Conservation (phyloP, 805 yeast genomes). For the Scheffersomyces lignosus region DNA sequence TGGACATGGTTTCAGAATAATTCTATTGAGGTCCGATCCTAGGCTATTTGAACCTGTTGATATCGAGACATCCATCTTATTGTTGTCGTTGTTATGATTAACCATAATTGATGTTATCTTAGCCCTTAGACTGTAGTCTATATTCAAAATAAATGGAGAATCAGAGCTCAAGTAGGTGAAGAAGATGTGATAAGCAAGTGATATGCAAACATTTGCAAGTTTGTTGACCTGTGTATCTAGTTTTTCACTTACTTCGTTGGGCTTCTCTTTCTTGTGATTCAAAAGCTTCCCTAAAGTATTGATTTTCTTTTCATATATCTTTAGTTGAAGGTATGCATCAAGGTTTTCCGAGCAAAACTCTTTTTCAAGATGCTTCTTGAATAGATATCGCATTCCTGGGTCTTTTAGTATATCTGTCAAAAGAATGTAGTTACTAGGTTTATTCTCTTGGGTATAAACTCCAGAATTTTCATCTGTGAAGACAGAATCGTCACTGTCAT, state of each 20-base stretch:
- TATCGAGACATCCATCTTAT: too few species aligned
- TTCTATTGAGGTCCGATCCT: too few species aligned
- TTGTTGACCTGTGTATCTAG: conserved; percentile 29
- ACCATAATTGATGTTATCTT: conserved; percentile 31
- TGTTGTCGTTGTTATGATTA: too few species aligned
- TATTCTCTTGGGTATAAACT: not conserved
- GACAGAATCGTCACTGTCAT: not conserved
- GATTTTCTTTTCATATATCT: conserved; percentile 47
- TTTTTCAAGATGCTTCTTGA: conserved; percentile 61
- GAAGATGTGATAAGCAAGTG: conserved; percentile 63
- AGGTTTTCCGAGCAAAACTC: conserved; percentile 74
- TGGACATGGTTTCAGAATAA: too few species aligned
- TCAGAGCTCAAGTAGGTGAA: conserved; percentile 64
- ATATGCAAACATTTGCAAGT: conserved; percentile 55
- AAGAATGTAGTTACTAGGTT: not conserved
- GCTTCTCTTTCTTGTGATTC: conserved; percentile 4
- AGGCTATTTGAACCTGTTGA: too few species aligned
- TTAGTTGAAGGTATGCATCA: conserved; percentile 65
- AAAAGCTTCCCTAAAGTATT: conserved; percentile 10
- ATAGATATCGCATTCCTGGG: conserved; percentile 73
- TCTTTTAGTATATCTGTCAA: conserved; percentile 56
- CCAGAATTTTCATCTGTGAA: not conserved
- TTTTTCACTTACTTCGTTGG: conserved; percentile 15
- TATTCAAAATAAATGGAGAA: conserved; percentile 70
- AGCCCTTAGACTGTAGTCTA: conserved; percentile 54